phyloP scores from a whole-genome alignment of 169 alveolate genomes.

The Plasmodium relictum region DNA sequence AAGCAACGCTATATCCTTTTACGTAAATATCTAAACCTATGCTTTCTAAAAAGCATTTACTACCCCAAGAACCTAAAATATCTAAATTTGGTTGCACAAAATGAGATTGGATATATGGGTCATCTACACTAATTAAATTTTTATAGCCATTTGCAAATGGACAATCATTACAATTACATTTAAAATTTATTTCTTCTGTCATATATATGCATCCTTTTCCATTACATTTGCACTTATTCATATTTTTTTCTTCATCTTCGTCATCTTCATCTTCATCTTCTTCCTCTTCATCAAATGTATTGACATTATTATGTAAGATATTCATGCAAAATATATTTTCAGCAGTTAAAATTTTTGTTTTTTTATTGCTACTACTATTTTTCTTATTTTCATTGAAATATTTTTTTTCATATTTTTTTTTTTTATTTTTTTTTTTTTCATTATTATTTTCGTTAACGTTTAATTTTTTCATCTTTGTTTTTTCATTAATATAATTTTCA shows the following conservation, averaged over 20 bases:
- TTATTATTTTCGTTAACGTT: not conserved
- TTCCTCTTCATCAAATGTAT: conserved; percentile 78
- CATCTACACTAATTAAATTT: conserved; percentile 70
- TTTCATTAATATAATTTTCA: not conserved
- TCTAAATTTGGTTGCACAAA: conserved; percentile 80
- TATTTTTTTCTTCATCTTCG: conserved; percentile 57
- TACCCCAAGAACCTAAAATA: conserved; percentile 86
- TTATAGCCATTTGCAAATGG: conserved; percentile 77
- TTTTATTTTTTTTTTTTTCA: not conserved
- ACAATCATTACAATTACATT: conserved; percentile 76
- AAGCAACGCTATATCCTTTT: conserved; percentile 81
- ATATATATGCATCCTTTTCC: conserved; percentile 68
- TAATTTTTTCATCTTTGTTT: conserved; percentile 10
- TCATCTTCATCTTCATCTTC: conserved; percentile 69
- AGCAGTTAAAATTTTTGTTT: conserved; percentile 53
- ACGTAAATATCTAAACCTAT: conserved; percentile 82
- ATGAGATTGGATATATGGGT: conserved; percentile 76
- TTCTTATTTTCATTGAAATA: conserved; percentile 13
- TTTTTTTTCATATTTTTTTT: conserved; percentile 18
- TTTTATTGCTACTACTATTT: conserved; percentile 29
- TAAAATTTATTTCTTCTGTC: conserved; percentile 75
- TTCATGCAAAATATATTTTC: conserved; percentile 77
- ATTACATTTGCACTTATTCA: conserved; percentile 69
- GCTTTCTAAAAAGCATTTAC: conserved; percentile 84
- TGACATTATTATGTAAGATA: conserved; percentile 72